Conservation (phyloP, 139 green algal genomes). For the Chara braunii region DNA sequence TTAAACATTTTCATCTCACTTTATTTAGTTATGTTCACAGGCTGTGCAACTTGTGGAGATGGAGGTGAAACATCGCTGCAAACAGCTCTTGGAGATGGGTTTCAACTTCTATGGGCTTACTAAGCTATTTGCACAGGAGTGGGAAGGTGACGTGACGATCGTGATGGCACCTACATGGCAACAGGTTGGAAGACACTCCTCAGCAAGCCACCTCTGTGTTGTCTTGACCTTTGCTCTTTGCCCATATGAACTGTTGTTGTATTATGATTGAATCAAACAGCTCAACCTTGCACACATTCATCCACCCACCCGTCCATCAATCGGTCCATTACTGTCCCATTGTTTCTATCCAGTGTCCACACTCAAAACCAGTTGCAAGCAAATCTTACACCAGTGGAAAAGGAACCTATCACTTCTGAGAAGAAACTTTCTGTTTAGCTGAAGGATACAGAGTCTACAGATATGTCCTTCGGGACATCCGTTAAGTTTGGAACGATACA, state of each 20-base stretch:
- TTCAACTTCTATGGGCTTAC: slow-evolving; percentile 29
- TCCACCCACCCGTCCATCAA: background rate
- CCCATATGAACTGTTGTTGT: background rate
- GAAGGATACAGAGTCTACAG: too few species aligned
- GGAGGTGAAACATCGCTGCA: slow-evolving; percentile 50
- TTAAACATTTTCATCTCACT: background rate
- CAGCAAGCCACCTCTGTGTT: background rate
- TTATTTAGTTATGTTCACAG: slow-evolving; percentile 12
- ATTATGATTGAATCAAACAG: background rate
- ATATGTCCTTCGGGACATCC: too few species aligned
- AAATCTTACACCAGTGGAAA: too few species aligned
- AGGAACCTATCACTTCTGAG: too few species aligned
- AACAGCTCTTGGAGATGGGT: slow-evolving; percentile 42
- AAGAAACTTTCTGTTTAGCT: too few species aligned
- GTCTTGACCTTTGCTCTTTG: background rate
- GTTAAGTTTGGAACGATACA: too few species aligned
- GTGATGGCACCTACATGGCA: slow-evolving; percentile 44
- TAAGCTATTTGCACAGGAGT: slow-evolving; percentile 48
- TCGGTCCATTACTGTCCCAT: background rate
- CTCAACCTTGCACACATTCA: background rate
- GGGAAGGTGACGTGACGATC: slow-evolving; percentile 55
- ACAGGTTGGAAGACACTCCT: slow-evolving; percentile 18
- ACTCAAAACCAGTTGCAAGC: background rate
- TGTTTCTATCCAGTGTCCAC: background rate
- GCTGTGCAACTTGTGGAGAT: slow-evolving; percentile 38